Evolutionary conservation across 139 green algal species (phyloP), one percentile per base, ranked within the genome.

Genomic region (Protoeuglena noctilucae): DNA sequence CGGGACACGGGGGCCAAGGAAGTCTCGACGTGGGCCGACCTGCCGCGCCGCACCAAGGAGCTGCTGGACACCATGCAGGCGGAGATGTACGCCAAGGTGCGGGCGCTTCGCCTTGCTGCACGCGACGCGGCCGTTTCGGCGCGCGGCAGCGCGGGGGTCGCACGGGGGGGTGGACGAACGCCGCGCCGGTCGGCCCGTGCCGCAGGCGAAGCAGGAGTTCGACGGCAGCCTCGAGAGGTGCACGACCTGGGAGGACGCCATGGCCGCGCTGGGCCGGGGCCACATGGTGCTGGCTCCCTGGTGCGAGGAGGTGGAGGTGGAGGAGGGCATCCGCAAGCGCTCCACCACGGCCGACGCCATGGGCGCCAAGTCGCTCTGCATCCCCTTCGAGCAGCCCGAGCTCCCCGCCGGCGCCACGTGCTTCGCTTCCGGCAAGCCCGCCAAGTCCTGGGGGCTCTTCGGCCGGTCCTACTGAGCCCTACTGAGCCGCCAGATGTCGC

Each of bases 331-430:
- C 17, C 93, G 91, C 68, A 88, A 84, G 74, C 68, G 73, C 30
- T 86, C 68, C 40, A 79, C 71, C 1, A 82, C 66, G 1, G 80
- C 74, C 12, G 75, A 85, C 14, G 81, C 79, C 4, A 85, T 84
- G 64, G 88, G 92, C 43, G 92, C 91, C 52, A 98, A 99, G 77
- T 93, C 84, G 17, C 73, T 99, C 16, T 96, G 89, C 73, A 86
- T 95, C 51, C 92, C 91, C 5, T 87, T 96, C 52, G 77, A 89
- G 49, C 85, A 94, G 76, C 87, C 86, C 3, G 65, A 80, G 34
- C 64, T 99, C 59, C 75, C 82, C 7, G 72, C 68, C 30, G 92
- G 85, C 47, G 88, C 86, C 3, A 58, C 76, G 40, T 98, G 91
- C 76, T 97, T 99, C 56, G 71, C 75, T 1, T 81, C 62, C 2